Base-by-base conservation (phyloP, 495 filamentous ascomycete genomes). In the Aspergillus taichungensis region DNA sequence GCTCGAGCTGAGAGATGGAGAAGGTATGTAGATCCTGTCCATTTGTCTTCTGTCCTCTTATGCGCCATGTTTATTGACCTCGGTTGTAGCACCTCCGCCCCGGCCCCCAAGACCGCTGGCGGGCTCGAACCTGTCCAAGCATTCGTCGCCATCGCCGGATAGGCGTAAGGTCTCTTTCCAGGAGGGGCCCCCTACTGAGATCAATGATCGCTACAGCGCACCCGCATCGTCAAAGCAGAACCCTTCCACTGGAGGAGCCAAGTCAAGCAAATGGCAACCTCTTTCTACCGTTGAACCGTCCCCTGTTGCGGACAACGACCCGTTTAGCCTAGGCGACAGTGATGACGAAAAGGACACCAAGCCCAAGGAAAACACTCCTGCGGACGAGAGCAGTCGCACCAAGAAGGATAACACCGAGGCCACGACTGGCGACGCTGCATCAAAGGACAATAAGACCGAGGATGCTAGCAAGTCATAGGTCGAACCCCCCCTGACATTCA, bases 251-350 rank as follows among this genome's bases (percentile, higher is more conserved):
- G 64, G 63, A 38, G 73, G 71, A 38, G 73, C 70, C 57, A 92
- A 87, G 67, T 67, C 77, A 10, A 94, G 86, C 73, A 98, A 98
- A 69, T 98, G 92, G 92, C 91, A 98, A 63, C 92, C 94, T 11
- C 68, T 98, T 42, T 85, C 88, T 29, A 78, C 83, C 1, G 79
- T 95, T 6, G 89, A 94, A 36, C 92, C 94, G 5, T 84, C 78
- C 41, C 92, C 94, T 30, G 82, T 91, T 36, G 80, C 78, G 8
- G 91, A 98, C 49, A 87, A 94, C 53, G 92, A 98, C 57, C 92
- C 92, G 0, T 98, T 98, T 64, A 94, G 87, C 54, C 76, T 98
- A 8, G 92, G 92, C 2, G 92, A 98, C 55, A 95, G 89, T 54
- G 88, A 94, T 47, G 92, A 97, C 40, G 94, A 97, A 64, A 84